A percentile compares a stretch with the other conserved stretches of the same genome.
Conservation (phyloP, 768 basidiomycete species). For the Leucosporidium creatinivorum region DNA sequence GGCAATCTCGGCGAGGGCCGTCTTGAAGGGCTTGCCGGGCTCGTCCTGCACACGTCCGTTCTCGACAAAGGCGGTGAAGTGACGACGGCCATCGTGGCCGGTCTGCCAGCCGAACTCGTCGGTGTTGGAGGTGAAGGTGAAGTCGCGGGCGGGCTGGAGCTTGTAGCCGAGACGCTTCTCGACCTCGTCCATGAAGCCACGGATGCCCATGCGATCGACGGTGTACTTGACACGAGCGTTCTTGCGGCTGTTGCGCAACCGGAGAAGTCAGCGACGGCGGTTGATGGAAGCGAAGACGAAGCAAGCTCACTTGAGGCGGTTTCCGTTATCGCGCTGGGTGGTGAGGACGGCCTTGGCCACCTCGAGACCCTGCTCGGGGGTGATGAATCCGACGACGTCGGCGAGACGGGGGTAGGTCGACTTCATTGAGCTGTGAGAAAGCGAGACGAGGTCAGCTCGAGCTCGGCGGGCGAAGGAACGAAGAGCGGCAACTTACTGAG, state of each 20-base stretch:
- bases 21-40: conserved; percentile 81
- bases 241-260: conserved; percentile 40
- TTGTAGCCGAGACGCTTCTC: conserved; percentile 77
- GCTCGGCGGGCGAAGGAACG: background rate
- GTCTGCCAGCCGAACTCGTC: conserved; percentile 92
- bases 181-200: conserved; percentile 77
- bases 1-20: conserved; percentile 84
- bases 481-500: conserved; percentile 49
- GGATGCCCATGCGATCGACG: conserved; percentile 87
- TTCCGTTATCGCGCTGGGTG: conserved; percentile 89
- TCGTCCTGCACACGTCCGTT: conserved; percentile 97
- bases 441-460: background rate
- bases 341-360: conserved; percentile 92
- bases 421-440: conserved; percentile 61
- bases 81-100: conserved; percentile 77
- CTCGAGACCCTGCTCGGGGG: conserved; percentile 69
- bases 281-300: background rate
- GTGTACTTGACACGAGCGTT: conserved; percentile 61
- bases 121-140: conserved; percentile 75
- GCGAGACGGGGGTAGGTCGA: conserved; percentile 92
- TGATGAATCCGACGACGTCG: conserved; percentile 86
- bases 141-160: conserved; percentile 66
- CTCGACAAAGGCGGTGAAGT: conserved; percentile 89
- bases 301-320: conserved; percentile 71
- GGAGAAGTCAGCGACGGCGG: background rate